phyloP scores from a whole-genome alignment of 805 yeast genomes.

The Starmerella bombicola region DNA sequence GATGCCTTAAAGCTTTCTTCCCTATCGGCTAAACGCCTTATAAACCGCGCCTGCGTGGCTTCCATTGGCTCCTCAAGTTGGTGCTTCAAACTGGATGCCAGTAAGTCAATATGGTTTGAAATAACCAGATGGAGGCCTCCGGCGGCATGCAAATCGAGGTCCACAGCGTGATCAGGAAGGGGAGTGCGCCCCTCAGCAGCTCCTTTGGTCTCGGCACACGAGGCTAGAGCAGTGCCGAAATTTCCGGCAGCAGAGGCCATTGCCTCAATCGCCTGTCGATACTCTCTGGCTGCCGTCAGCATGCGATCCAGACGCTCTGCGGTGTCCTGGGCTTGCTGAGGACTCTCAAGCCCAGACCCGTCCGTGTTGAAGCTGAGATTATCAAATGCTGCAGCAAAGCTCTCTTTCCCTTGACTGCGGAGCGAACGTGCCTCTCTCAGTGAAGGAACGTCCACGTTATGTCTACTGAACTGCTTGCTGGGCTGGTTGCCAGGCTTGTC shows the following conservation, averaged over 20 bases:
- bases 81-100: constrained; percentile 45
- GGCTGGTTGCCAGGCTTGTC: constrained; percentile 10
- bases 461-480: neutral
- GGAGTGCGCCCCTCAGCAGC: constrained; percentile 14
- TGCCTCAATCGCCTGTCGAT: constrained; percentile 36
- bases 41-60: constrained; percentile 36
- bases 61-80: constrained; percentile 45
- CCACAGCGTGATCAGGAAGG: constrained; percentile 28
- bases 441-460: neutral
- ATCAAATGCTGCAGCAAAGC: constrained; percentile 18
- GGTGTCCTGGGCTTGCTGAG: constrained; percentile 14
- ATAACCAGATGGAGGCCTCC: constrained; percentile 67
- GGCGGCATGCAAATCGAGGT: constrained; percentile 52
- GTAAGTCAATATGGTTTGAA: constrained; percentile 63
- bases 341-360: constrained; percentile 12
- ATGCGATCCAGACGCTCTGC: constrained; percentile 31
- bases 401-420: constrained; percentile 11
- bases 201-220: constrained; percentile 49
- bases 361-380: constrained; percentile 12
- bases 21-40: constrained; percentile 34
- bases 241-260: constrained; percentile 53
- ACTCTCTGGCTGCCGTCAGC: constrained; percentile 35
- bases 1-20: constrained; percentile 44
- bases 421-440: neutral
- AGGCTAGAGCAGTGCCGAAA: constrained; percentile 59